Base-by-base conservation (phyloP, 495 filamentous ascomycete genomes). In the Hyaloscypha variabilis region DNA sequence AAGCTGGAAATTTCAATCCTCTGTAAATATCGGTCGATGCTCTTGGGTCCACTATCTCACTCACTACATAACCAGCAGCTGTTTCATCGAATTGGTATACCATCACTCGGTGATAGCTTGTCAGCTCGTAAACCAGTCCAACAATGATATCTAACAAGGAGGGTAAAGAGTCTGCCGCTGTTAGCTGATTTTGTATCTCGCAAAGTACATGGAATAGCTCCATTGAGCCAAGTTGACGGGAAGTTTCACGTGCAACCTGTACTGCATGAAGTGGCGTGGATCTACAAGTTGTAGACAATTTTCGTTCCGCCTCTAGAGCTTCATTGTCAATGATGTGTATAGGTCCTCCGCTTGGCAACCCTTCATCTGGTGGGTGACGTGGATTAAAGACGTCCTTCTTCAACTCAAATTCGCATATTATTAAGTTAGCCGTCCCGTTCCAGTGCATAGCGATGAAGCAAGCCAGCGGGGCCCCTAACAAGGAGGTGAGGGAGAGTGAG, bases 391-490 rank as follows among this genome's bases (percentile, higher is more conserved):
- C 39, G 58, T 66, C 67, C n/a, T n/a, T n/a, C 39, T 58, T 25
- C 13, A 30, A 24, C 34, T 70, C 63, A 28, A 70, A 66, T 26
- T 70, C 64, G 64, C 63, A 70, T 6, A 70, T 56, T 10, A 67
- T 39, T 19, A 70, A 30, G 17, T 63, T 52, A 19, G 60, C 26
- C 17, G 21, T 25, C 6, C 52, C 29, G 8, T 24, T 58, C 42
- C 36, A 25, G 58, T 67, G 67, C 29, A 70, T 50, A 1, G 64
- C 67, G 60, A 65, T 67, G 25, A 52, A 67, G 31, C 61, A 46
- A 24, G 42, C 28, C 0, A 60, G 28, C 11, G 36, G n/a, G n/a
- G n/a, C n/a, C n/a, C n/a, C n/a, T n/a, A n/a, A n/a, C n/a, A n/a
- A n/a, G n/a, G n/a, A n/a, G n/a, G n/a, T n/a, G n/a, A n/a, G n/a